These are phyloP conservation scores for Aspergillus coremiiformis DNA, from an alignment of 495 filamentous ascomycete genomes.

Conservation along the genomic window DNA sequence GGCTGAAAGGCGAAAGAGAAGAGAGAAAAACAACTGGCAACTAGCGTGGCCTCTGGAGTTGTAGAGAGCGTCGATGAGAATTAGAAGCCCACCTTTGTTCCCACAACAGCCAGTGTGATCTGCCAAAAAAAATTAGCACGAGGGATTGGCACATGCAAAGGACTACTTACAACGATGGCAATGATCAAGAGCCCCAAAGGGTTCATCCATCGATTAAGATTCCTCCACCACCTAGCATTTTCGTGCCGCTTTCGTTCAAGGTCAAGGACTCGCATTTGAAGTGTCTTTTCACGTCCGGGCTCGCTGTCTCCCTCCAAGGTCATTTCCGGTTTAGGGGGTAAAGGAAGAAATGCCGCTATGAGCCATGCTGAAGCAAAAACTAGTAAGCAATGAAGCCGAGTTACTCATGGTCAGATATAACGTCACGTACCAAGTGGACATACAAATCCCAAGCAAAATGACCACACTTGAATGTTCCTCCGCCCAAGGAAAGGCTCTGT, in stretches of 20 bases:
- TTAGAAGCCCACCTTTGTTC: constrained; percentile 38
- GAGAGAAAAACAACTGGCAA: constrained; percentile 4
- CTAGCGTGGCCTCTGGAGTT: constrained; percentile 6
- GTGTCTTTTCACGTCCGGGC: constrained; percentile 36
- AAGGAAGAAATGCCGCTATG: constrained; percentile 70
- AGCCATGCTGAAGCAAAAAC: constrained; percentile 61
- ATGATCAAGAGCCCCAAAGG: constrained; percentile 71
- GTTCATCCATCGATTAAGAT: constrained; percentile 81
- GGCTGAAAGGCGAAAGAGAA: not conserved
- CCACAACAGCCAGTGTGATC: constrained; percentile 55
- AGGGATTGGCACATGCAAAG: not conserved
- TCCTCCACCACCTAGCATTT: constrained; percentile 90
- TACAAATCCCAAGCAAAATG: constrained; percentile 85
- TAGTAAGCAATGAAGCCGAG: not conserved
- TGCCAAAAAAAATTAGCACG: constrained; percentile 21
- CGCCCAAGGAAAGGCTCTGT: constrained; percentile 51
- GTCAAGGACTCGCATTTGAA: constrained; percentile 35
- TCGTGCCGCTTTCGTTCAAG: constrained; percentile 60
- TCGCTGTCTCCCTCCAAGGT: constrained; percentile 21
- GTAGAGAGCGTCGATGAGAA: not conserved
- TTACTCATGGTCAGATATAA: not conserved
- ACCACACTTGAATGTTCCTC: constrained; percentile 71
- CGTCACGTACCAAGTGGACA: constrained; percentile 63
- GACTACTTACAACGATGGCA: constrained; percentile 56
- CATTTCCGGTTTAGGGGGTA: constrained; percentile 51